Conservation (phyloP, 2,329 filamentous ascomycete species). For the Hypoxylon sp. region DNA sequence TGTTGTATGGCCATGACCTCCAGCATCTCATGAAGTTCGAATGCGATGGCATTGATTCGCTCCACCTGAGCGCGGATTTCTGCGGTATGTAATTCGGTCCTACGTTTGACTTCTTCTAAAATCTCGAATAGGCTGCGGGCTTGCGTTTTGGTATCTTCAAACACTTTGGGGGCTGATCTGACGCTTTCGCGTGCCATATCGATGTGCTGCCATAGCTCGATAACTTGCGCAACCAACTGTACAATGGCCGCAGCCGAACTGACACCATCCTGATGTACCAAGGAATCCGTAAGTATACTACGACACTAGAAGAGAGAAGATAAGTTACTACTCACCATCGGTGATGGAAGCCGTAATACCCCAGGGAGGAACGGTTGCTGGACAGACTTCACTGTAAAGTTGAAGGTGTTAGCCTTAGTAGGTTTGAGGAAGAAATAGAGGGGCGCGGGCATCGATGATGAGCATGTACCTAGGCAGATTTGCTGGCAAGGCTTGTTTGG, state of each 20-base stretch:
- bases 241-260: slow-evolving; percentile 5
- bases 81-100: slow-evolving; percentile 8
- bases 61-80: slow-evolving; percentile 5
- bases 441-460: neutral
- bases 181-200: slow-evolving; percentile 12
- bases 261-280: slow-evolving; percentile 4
- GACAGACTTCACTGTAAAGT: neutral
- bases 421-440: neutral
- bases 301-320: neutral
- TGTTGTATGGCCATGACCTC: slow-evolving; percentile 10
- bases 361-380: neutral
- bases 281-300: slow-evolving; percentile 1
- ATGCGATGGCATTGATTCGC: slow-evolving; percentile 10
- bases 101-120: slow-evolving; percentile 9
- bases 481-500: neutral
- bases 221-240: slow-evolving; percentile 10
- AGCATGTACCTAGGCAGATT: neutral
- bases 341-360: neutral
- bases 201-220: slow-evolving; percentile 16
- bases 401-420: neutral
- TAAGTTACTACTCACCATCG: slow-evolving; percentile 10
- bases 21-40: slow-evolving; percentile 13
- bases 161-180: slow-evolving; percentile 15
- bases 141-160: slow-evolving; percentile 14
- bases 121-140: slow-evolving; percentile 8